Evolutionary conservation across 1,139 yeast genomes (phyloP).

Genomic region (Blastobotrys buckinghamii): DNA sequence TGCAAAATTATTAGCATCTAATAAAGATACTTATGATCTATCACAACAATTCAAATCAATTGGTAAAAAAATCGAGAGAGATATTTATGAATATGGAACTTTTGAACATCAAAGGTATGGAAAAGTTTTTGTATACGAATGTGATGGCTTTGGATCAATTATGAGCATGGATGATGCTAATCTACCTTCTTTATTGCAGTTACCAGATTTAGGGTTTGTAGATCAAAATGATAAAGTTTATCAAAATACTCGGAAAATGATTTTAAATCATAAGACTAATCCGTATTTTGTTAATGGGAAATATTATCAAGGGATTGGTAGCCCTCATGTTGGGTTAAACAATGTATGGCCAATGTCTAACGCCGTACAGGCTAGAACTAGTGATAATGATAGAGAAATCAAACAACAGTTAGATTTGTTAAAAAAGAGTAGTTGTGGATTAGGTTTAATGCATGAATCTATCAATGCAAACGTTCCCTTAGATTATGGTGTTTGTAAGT

Average conservation of each 20-base stretch:
- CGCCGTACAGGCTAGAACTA: slow-evolving; percentile 65
- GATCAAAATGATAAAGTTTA: slow-evolving; percentile 50
- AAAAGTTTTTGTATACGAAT: slow-evolving; percentile 77
- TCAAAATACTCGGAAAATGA: slow-evolving; percentile 73
- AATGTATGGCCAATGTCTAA: slow-evolving; percentile 92
- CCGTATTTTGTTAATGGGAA: slow-evolving; percentile 68
- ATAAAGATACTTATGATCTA: too few species aligned
- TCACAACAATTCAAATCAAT: slow-evolving; percentile 32
- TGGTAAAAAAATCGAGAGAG: slow-evolving; percentile 44
- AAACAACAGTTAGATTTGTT: slow-evolving; percentile 43
- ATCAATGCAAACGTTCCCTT: slow-evolving; percentile 54
- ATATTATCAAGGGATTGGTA: slow-evolving; percentile 73
- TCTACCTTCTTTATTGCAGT: slow-evolving; percentile 70
- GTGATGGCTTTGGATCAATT: slow-evolving; percentile 78
- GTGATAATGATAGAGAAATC: slow-evolving; percentile 67
- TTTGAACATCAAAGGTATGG: slow-evolving; percentile 65
- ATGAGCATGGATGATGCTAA: slow-evolving; percentile 91
- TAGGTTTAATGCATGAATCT: slow-evolving; percentile 83
- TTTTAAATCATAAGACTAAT: slow-evolving; percentile 61
- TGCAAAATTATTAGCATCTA: slow-evolving; percentile 22
- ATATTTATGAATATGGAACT: slow-evolving; percentile 59
- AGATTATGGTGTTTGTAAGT: slow-evolving; percentile 34
- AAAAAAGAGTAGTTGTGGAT: slow-evolving; percentile 57
- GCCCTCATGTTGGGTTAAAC: slow-evolving; percentile 78
- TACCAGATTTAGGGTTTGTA: slow-evolving; percentile 74